Evolutionary conservation across 208 protist species (phyloP), one percentile per base, ranked within the genome.

Genomic region (Crithidia thermophila): DNA sequence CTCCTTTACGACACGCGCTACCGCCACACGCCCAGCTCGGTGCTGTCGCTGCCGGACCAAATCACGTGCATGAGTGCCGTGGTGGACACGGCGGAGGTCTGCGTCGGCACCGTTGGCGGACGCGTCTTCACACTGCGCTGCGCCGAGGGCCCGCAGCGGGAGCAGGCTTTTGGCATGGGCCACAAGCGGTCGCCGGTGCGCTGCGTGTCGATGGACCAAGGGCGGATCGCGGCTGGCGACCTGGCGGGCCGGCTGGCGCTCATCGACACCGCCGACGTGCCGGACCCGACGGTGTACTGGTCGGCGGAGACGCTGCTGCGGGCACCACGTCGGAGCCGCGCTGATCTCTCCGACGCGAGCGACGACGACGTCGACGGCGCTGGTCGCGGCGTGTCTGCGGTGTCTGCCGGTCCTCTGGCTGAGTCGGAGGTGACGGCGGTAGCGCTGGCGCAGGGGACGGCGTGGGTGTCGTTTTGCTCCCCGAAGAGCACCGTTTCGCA

Each of bases 81-180:
- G 20, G 40, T 36, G 21, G 77, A 75, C 13, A 71, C 63, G 14
- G 37, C 56, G 16, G 47, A 67, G 25, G 78, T 84, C 4, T 81
- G 72, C 31, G 74, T 72, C 25, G 84, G 81, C 37, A 90, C 84
- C 31, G 84, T 84, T 16, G 78, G 59, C n/a, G 84, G 84, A 11
- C 66, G 84, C 16, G 72, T 90, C 39, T 86, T 90, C 27, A 81
- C 73, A 27, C 70, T 90, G 46, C 81, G 84, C 31, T 87, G 84
- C 49, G 45, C 52, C 5, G 66, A 72, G 49, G 60, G 75, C 9
- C 21, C 50, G 36, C 68, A 78, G 39, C 60, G 78, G n/a, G 84
- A 90, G 57, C 68, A 90, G 53, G 84, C 84, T 6, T 85, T 90
- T 49, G 81, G 69, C 45, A 79, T 77, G 34, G 76, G 84, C 45